Conservation (phyloP, 108 stramenopile genomes). For the Bacterosira constricta region DNA sequence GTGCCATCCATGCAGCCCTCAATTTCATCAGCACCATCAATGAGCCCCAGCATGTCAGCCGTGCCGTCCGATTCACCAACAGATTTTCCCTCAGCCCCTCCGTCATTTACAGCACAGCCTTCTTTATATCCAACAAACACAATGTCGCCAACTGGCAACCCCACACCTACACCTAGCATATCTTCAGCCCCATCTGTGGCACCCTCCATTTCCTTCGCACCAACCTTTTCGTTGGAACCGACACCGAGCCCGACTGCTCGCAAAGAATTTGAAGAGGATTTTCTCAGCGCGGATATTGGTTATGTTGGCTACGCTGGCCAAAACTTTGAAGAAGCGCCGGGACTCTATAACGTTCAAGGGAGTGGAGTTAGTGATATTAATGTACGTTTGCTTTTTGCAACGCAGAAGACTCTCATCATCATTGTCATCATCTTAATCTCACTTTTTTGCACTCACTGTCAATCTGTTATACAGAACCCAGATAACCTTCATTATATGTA, state of each 20-base stretch:
- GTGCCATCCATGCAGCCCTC: constrained; percentile 1
- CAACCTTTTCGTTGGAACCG: constrained; percentile 9
- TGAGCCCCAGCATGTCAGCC: not conserved
- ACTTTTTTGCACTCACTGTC: no score
- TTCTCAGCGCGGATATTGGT: constrained; percentile 12
- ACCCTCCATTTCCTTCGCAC: constrained; percentile 15
- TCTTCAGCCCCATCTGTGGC: constrained; percentile 3
- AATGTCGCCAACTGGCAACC: not conserved
- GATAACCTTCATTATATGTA: constrained; percentile 48
- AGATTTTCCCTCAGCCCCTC: not conserved
- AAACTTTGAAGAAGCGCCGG: constrained; percentile 9
- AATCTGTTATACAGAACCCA: not conserved
- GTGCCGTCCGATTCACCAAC: not conserved
- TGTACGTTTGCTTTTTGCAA: not conserved
- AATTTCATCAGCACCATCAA: not conserved
- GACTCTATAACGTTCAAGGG: constrained; percentile 20
- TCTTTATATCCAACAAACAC: not conserved
- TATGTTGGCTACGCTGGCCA: constrained; percentile 1
- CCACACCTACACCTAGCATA: not conserved
- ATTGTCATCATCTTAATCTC: no score
- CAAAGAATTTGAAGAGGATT: constrained; percentile 3
- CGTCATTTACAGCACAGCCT: not conserved
- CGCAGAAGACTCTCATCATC: not conserved
- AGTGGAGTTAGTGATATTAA: constrained; percentile 26
- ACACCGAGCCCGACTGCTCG: constrained; percentile 2